Base-by-base conservation (phyloP, 768 basidiomycete genomes). In the Arthromyces matolae region DNA sequence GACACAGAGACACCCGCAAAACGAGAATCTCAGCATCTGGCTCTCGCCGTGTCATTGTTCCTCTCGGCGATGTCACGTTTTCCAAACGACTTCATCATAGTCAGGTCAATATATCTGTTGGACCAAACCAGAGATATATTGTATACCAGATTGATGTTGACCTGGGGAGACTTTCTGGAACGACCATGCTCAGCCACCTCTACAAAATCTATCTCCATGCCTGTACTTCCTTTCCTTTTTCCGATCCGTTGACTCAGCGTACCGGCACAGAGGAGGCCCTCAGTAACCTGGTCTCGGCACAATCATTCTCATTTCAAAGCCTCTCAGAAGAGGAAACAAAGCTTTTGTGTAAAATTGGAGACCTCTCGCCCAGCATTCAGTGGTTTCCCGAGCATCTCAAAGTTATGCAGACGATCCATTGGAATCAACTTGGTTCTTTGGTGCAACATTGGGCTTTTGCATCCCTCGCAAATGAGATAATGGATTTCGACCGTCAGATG, bases 191-290 rank as follows among this genome's bases (percentile, higher is more conserved):
- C 19, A 59, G 61, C 49, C 59, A 57, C 28, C 58, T 77, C 8
- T 75, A 64, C 45, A 63, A 62, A 37, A 61, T 68, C 2, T 73
- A 74, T 42, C 61, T 80, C 13, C 78, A 80, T 36, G 71, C 73
- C 14, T 47, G 76, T 3, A 77, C 69, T 2, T 70, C 70, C 22
- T 65, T 70, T 35, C 66, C 66, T 37, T 56, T 71, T 13, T 60
- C 64, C 9, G 77, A 79, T 57, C 72, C 73, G 3, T 60, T 79
- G 16, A 74, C 70, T 0, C 53, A 55, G 14, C 68, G 69, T 7
- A 72, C 71, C 0, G 78, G 78, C 3, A 68, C 69, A 1, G 68
- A 74, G 32, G 67, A 77, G 37, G 76, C 76, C 1, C 53, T 78
- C 16, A 53, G 62, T 39, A 56, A 69, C 35, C 58, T 79, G 20